A percentile compares a stretch with the other conserved stretches of the same genome.
Evolutionary conservation across 495 filamentous ascomycete genomes (phyloP).

Genomic region (Haplographium delicatum): DNA sequence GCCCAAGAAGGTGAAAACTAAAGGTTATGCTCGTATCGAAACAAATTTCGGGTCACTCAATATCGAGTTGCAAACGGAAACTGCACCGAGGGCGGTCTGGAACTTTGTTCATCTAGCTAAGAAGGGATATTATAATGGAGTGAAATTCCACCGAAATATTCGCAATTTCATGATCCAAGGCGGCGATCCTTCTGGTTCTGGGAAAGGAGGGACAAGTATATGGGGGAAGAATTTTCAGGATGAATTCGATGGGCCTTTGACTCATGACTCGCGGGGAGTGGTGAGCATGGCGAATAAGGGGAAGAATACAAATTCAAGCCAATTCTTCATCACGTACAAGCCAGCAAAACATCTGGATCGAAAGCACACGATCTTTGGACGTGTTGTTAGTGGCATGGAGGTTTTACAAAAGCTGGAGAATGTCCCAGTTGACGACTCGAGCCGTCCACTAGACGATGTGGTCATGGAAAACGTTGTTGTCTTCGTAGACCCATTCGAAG

Average conservation of each 20-base stretch:
- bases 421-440: constrained; percentile 58
- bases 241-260: constrained; percentile 83
- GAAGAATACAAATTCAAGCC: constrained; percentile 90
- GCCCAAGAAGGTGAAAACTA: constrained; percentile 77
- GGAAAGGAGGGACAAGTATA: constrained; percentile 76
- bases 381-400: constrained; percentile 72
- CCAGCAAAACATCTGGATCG: constrained; percentile 76
- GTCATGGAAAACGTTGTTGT: constrained; percentile 77
- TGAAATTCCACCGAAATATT: constrained; percentile 88
- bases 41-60: constrained; percentile 80
- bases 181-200: constrained; percentile 88
- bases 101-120: constrained; percentile 90
- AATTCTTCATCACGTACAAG: constrained; percentile 94
- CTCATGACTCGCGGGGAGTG: constrained; percentile 72
- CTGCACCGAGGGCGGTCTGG: constrained; percentile 88
- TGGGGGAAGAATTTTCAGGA: constrained; percentile 92
- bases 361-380: constrained; percentile 95
- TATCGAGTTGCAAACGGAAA: constrained; percentile 85
- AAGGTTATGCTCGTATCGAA: constrained; percentile 84
- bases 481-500: constrained; percentile 93
- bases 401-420: constrained; percentile 70
- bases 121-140: constrained; percentile 79
- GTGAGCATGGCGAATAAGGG: constrained; percentile 97
- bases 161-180: constrained; percentile 97
- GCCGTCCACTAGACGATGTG: constrained; percentile 69